Percentiles rank a stretch among this genome's conserved stretches.
Evolutionary conservation across 2,329 filamentous ascomycete genomes (phyloP).

Genomic region (Blastomyces parvus): DNA sequence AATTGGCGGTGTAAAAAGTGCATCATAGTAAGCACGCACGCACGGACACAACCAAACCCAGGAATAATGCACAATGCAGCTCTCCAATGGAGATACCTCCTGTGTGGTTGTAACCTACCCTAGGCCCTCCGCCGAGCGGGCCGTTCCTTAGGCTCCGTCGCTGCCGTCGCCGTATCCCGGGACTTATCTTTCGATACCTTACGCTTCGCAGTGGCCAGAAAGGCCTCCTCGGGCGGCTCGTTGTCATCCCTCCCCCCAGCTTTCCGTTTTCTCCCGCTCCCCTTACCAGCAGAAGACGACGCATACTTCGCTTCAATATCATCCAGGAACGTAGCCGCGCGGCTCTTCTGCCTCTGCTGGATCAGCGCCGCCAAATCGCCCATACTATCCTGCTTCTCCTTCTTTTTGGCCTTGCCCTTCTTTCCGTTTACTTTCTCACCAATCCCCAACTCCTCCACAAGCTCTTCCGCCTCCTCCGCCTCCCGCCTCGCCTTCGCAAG

Average conservation of each 20-base stretch:
- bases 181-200: constrained; percentile 12
- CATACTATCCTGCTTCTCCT: constrained; percentile 22
- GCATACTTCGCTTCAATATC: constrained; percentile 68
- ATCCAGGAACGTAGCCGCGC: constrained; percentile 57
- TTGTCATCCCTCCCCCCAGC: constrained; percentile 41
- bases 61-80: not conserved
- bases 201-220: constrained; percentile 24
- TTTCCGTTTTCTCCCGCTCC: constrained; percentile 41
- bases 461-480: constrained; percentile 61
- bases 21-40: not conserved
- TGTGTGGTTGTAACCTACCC: not conserved
- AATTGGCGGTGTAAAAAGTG: constrained; percentile 1
- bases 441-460: constrained; percentile 64
- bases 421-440: constrained; percentile 43
- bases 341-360: constrained; percentile 56
- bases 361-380: constrained; percentile 64
- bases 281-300: constrained; percentile 18
- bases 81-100: not conserved
- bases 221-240: constrained; percentile 56
- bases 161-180: constrained; percentile 23
- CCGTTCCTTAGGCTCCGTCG: constrained; percentile 20
- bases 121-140: constrained; percentile 3
- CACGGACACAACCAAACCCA: not conserved
- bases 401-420: constrained; percentile 33
- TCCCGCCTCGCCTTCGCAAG: constrained; percentile 57